phyloP scores from a whole-genome alignment of 306 rosid genomes.

The Neltuma alba region DNA sequence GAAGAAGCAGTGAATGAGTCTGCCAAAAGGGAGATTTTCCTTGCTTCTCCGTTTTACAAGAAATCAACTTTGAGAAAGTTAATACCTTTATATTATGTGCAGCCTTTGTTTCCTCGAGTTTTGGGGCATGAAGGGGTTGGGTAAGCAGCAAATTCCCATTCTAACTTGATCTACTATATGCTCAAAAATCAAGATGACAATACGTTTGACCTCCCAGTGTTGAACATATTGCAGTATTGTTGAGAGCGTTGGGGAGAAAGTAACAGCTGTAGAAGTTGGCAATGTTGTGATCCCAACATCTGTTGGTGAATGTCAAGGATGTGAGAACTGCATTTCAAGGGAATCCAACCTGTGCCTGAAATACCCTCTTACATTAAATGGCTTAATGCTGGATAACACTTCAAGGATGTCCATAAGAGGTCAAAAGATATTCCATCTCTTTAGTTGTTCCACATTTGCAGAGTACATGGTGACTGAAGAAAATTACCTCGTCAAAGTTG shows the following conservation, averaged over 20 bases:
- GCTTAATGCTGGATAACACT: constrained; percentile 14
- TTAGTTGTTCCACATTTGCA: constrained; percentile 44
- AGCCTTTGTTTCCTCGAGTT: background rate
- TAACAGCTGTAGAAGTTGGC: constrained; percentile 31
- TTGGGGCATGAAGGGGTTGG: constrained; percentile 5
- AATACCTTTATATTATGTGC: background rate
- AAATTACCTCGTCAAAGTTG: constrained; percentile 35
- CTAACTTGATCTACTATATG: background rate
- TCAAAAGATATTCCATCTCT: constrained; percentile 35
- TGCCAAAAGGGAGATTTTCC: background rate
- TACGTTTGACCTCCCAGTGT: background rate
- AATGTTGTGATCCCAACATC: constrained; percentile 46
- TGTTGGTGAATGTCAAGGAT: constrained; percentile 41
- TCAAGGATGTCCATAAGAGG: constrained; percentile 33
- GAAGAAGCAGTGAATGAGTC: background rate
- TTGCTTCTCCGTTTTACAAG: background rate
- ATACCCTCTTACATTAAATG: background rate
- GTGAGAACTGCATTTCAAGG: constrained; percentile 40
- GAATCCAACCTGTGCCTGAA: constrained; percentile 4
- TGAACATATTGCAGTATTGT: constrained; percentile 4
- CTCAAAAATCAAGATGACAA: background rate
- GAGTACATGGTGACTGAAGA: constrained; percentile 42
- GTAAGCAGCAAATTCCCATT: background rate
- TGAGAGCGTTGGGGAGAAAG: constrained; percentile 35
- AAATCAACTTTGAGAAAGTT: background rate